Conservation (phyloP, 1,139 yeast species). For the Yamadazyma dendronema region DNA sequence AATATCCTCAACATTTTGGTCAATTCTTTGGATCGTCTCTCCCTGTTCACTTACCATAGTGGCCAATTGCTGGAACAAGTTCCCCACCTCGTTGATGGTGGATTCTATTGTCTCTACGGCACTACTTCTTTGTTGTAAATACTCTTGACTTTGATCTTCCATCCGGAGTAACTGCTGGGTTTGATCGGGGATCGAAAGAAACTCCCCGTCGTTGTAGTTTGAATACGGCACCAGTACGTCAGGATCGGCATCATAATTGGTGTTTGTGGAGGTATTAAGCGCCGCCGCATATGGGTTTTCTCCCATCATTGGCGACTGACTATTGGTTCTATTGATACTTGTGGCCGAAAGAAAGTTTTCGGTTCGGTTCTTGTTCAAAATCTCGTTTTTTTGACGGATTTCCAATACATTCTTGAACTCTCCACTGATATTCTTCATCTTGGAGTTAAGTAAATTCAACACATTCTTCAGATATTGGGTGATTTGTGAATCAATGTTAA, state of each 20-base stretch:
- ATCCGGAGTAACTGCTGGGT: conserved; percentile 70
- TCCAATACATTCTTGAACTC: conserved; percentile 88
- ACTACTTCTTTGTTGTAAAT: conserved; percentile 76
- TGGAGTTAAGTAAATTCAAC: conserved; percentile 79
- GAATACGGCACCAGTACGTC: conserved; percentile 26
- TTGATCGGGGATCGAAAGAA: conserved; percentile 66
- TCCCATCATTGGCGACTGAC: conserved; percentile 30
- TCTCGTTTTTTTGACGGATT: conserved; percentile 80
- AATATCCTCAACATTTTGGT: conserved; percentile 92
- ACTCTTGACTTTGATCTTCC: conserved; percentile 73
- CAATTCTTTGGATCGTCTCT: conserved; percentile 92
- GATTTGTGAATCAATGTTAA: conserved; percentile 56
- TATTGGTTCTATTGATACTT: conserved; percentile 18
- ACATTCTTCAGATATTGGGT: conserved; percentile 81
- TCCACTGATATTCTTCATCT: conserved; percentile 88
- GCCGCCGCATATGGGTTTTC: conserved; percentile 35
- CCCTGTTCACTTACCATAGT: conserved; percentile 98
- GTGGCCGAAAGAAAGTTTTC: conserved; percentile 73
- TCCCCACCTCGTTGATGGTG: conserved; percentile 95
- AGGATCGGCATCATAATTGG: conserved; percentile 33
- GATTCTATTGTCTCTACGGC: conserved; percentile 97
- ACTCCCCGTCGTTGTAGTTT: conserved; percentile 34
- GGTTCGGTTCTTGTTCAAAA: conserved; percentile 76
- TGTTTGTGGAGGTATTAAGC: conserved; percentile 2
- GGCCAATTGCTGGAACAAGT: conserved; percentile 89